Base-by-base conservation (phyloP, 2,329 filamentous ascomycete genomes). In the Claviceps sp. region DNA sequence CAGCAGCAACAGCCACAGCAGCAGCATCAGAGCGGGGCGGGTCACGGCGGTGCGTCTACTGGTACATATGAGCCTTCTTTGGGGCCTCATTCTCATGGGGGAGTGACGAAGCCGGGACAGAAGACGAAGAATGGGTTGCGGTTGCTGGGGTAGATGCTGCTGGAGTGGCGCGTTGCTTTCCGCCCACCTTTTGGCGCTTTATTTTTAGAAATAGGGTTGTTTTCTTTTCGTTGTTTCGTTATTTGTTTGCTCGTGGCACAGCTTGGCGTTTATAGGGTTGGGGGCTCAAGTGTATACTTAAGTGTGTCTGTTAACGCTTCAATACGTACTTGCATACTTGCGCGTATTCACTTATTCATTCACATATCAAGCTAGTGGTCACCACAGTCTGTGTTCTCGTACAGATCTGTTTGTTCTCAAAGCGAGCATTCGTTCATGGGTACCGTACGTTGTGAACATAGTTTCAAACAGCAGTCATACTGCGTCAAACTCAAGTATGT, bases 81-180 rank as follows among this genome's bases (percentile, higher is more conserved):
- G 7, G 78, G 77, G 0, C 73, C 77, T 38, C 64, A 67, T 56
- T 65, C 63, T 14, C 73, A 73, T 11, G 70, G 68, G 18, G 81
- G 80, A 16, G 70, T 84, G 26, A 74, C 73, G 38, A 84, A 84
- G 67, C 73, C 78, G 1, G 79, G 80, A 2, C 76, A 79, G 60
- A 84, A 82, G 72, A 84, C 78, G n/a, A 82, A 83, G 70, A 79
- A 80, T 38, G 81, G 81, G 0, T 63, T 84, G 55, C 78, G 75
- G 58, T 63, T 84, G 50, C 65, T 84, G 47, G 81, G 81, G 52
- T 84, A 64, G 72, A 9, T 5, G 8, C 8, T 34, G 4, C 3
- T 2, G 44, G n/a, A 1, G 24, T 30, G 22, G 8, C 22, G 13
- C 22, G 13, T 26, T 16, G 16, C 20, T 26, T 30, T n/a, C 20